Base-by-base conservation (phyloP, 1,139 yeast species). In the Suhomyces coccinellae region DNA sequence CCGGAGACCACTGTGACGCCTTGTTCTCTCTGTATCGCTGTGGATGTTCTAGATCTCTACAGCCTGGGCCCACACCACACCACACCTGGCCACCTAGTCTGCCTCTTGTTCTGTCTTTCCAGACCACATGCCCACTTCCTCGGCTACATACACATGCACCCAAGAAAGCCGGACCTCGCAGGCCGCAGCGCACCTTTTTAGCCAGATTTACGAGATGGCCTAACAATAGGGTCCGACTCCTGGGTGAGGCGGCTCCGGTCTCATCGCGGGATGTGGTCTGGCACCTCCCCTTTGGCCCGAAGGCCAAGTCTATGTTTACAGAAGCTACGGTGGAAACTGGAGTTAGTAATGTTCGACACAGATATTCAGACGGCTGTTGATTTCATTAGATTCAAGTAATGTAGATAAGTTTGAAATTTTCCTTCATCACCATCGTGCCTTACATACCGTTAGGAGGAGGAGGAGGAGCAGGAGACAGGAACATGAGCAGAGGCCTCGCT, bases 321-420 rank as follows among this genome's bases (percentile, higher is more conserved):
- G 20, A 14, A 11, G 13, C 16, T 13, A 33, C 20, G 27, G 29
- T n/a, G 29, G 29, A n/a, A n/a, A 14, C 30, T 31, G 17, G 17
- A 14, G 46, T 43, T 43, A 43, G 46, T 43, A 43, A 8, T 40
- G 38, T 27, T 33, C 15, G 30, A 27, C 16, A 32, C 30, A 24
- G 13, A 14, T 10, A 41, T 28, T 45, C 48, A 45, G 46, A 45
- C 31, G 36, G 17, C 16, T 28, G 33, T 35, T 20, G 14, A 29
- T 42, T 42, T 45, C 46, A 42, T 28, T 41, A 29, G 33, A 44
- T 26, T 52, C 56, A 52, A 52, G 52, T 52, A 52, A 52, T 52
- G 56, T 52, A 52, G 56, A 52, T 52, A 52, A 52, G 53, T 47
- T 24, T 40, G 31, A 16, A 32, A 14, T 26, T 15, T 41, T 38